Evolutionary conservation across 2,329 filamentous ascomycete species (phyloP), one percentile per base, ranked within the genome.

Genomic region (Sarocladium kiliense): DNA sequence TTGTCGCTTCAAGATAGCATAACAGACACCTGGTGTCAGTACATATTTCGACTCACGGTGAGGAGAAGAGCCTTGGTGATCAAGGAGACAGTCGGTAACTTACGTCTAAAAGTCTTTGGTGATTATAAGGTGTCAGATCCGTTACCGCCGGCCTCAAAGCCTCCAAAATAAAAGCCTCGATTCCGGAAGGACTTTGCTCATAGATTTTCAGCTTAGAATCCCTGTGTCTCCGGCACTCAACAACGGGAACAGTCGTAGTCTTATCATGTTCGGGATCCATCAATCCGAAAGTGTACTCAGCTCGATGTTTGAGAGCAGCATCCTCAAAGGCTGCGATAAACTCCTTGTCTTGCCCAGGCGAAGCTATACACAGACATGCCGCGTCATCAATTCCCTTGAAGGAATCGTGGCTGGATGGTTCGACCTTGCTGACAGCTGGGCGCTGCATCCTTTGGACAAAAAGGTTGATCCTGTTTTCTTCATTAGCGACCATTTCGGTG

Each of bases 271-370:
- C 19, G 14, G n/a, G 3, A 4, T 12, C 34, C 6, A 21, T 19
- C 18, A 53, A 34, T 14, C 50, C 50, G 27, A 53, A 53, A 23
- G 18, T 53, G 23, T 39, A 53, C 21, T 53, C 50, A 18, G 50
- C 5, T 4, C 21, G 32, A 30, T 53, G 27, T 34, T 30, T 32
- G 14, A 4, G 6, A 16, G 50, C 50, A 26, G 41, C 50, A 25
- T 23, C 21, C 34, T 53, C 50, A 27, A 39, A 53, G 9, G 34
- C 36, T 21, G 19, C 25, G 32, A 53, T 18, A 23, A 41, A 41
- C 10, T 27, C 32, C 21, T 9, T 12, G 34, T 53, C 19, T 21
- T 41, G 3, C 3, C 19, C 12, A n/a, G 7, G 32, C 4, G 34
- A 39, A 6, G 36, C 36, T 18, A 19, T 41, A 11, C 19, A 39